Conservation (phyloP, 805 yeast genomes). For the Lipomyces mesembrius region DNA sequence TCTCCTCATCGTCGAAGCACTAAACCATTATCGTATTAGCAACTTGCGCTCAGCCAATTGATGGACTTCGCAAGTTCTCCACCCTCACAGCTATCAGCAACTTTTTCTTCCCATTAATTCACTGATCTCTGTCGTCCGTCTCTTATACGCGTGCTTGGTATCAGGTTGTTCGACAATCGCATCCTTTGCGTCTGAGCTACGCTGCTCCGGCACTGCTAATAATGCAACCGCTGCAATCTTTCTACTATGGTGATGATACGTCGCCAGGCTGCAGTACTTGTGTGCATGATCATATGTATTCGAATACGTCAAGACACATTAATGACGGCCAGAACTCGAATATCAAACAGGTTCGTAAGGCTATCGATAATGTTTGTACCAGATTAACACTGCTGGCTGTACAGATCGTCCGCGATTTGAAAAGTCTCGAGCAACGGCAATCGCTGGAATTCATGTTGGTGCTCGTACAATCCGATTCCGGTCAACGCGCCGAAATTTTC, state of each 20-base stretch:
- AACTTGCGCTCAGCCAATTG: background rate
- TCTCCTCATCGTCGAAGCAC: background rate
- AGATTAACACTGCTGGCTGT: background rate
- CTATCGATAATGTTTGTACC: background rate
- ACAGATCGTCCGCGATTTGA: background rate
- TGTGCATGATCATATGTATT: background rate
- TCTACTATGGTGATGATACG: background rate
- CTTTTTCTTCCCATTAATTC: background rate
- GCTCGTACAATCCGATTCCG: background rate
- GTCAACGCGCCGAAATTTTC: conserved; percentile 4
- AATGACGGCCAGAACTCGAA: background rate
- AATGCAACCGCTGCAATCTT: background rate
- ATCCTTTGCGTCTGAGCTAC: background rate
- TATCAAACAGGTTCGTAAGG: background rate
- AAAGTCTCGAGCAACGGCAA: background rate
- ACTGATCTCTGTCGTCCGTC: background rate
- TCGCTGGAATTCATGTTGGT: conserved; percentile 4
- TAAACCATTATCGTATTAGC: background rate
- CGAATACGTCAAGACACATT: background rate
- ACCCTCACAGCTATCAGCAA: background rate
- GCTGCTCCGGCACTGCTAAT: background rate
- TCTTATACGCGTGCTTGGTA: background rate
- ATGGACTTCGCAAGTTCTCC: background rate
- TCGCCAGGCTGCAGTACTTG: background rate
- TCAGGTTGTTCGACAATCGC: background rate